phyloP scores from a whole-genome alignment of 75 land plant genomes.

The Isoetes taiwanensis region DNA sequence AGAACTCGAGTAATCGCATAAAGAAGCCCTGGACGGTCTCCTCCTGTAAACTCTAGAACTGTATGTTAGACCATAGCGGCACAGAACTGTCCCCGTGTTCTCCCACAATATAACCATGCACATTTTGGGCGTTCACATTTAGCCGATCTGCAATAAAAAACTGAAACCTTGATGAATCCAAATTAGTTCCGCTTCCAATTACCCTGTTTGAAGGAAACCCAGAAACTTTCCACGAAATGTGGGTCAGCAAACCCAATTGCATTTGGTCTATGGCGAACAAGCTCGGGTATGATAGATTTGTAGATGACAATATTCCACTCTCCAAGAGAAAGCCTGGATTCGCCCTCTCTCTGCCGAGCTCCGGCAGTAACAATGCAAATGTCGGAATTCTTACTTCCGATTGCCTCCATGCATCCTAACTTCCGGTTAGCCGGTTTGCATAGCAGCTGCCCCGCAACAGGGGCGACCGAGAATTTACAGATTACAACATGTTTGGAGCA shows the following conservation, averaged over 20 bases:
- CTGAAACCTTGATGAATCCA: slow-evolving; percentile 1
- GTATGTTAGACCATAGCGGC: neutral
- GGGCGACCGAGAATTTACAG: too few species aligned
- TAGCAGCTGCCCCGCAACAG: too few species aligned
- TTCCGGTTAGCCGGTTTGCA: too few species aligned
- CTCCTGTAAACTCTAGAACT: too few species aligned
- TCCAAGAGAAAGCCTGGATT: slow-evolving; percentile 6
- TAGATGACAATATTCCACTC: too few species aligned
- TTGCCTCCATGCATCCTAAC: too few species aligned
- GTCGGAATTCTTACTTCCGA: neutral
- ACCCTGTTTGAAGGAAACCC: slow-evolving; percentile 1
- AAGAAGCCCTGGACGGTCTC: too few species aligned
- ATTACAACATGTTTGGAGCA: too few species aligned
- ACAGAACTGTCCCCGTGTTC: slow-evolving; percentile 3
- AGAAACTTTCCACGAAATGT: neutral
- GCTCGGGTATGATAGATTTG: slow-evolving; percentile 1
- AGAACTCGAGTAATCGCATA: too few species aligned
- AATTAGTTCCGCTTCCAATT: neutral
- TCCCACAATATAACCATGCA: slow-evolving; percentile 2
- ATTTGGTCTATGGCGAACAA: neutral
- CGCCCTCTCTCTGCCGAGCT: neutral
- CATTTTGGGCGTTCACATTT: neutral
- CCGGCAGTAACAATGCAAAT: slow-evolving; percentile 3
- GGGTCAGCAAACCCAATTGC: neutral
- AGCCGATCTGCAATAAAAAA: neutral